Conservation (phyloP, 83 land plant species). For the Larix sibirica region DNA sequence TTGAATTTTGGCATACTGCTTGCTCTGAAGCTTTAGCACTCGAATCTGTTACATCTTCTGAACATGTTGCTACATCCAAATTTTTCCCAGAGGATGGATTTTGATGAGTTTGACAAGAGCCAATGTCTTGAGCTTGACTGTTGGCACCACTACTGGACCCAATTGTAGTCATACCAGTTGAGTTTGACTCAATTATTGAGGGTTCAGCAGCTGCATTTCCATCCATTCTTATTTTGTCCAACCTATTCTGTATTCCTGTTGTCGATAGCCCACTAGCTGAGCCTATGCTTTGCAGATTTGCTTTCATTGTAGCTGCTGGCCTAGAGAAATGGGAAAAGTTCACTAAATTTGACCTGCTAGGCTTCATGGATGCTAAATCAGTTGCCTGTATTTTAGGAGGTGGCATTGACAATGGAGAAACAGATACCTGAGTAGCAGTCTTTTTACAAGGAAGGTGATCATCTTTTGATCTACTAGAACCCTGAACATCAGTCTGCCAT, state of each 20-base stretch:
- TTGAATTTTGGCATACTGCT: background rate
- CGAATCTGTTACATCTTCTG: slow-evolving; percentile 6
- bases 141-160: background rate
- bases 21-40: slow-evolving; percentile 6
- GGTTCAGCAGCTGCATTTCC: slow-evolving; percentile 19
- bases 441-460: background rate
- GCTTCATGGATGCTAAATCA: slow-evolving; percentile 14
- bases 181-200: slow-evolving; percentile 9
- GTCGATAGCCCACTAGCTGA: slow-evolving; percentile 18
- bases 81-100: background rate
- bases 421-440: background rate
- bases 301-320: slow-evolving; percentile 43
- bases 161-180: slow-evolving; percentile 1
- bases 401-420: slow-evolving; percentile 22
- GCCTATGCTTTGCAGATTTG: slow-evolving; percentile 40
- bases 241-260: slow-evolving; percentile 24
- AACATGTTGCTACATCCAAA: slow-evolving; percentile 4
- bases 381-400: slow-evolving; percentile 29
- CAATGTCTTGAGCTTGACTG: background rate
- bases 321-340: slow-evolving; percentile 76
- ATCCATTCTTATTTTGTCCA: slow-evolving; percentile 23
- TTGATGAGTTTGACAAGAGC: background rate
- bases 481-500: slow-evolving; percentile 7
- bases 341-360: slow-evolving; percentile 24
- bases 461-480: background rate